Conservation (phyloP, 2,329 filamentous ascomycete genomes). For the Colletotrichum shisoi region DNA sequence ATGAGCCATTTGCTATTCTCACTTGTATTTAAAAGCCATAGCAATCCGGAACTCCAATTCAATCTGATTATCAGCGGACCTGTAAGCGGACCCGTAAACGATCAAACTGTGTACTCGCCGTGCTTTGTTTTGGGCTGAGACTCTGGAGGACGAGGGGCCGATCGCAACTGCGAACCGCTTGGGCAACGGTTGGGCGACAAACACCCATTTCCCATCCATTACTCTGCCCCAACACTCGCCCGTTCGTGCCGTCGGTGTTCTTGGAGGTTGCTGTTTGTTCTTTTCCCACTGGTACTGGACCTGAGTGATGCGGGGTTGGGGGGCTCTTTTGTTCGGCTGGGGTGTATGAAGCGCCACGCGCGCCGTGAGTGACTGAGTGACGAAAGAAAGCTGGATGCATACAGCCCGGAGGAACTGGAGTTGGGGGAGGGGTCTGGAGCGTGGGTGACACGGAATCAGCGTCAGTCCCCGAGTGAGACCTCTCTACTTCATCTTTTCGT, state of each 20-base stretch:
- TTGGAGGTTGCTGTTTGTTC: background rate
- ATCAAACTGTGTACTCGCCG: background rate
- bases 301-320: background rate
- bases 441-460: too few relatives aligned
- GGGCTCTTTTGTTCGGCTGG: too few relatives aligned
- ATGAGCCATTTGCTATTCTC: background rate
- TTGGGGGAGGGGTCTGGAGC: too few relatives aligned
- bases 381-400: too few relatives aligned
- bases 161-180: conserved; percentile 19
- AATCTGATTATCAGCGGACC: background rate
- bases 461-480: too few relatives aligned
- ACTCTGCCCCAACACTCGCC: background rate
- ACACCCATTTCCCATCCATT: background rate
- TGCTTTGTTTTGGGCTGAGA: background rate
- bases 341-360: too few relatives aligned
- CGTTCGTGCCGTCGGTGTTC: background rate
- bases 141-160: background rate
- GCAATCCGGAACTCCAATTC: background rate
- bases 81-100: background rate
- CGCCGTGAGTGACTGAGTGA: too few relatives aligned
- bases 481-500: too few relatives aligned
- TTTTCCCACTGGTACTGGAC: background rate
- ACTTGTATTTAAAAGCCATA: conserved; percentile 14
- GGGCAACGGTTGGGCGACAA: conserved; percentile 10
- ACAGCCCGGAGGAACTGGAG: too few relatives aligned